Conservation (phyloP, 176 grass and related monocot species). For the Aegilops bicornis region DNA sequence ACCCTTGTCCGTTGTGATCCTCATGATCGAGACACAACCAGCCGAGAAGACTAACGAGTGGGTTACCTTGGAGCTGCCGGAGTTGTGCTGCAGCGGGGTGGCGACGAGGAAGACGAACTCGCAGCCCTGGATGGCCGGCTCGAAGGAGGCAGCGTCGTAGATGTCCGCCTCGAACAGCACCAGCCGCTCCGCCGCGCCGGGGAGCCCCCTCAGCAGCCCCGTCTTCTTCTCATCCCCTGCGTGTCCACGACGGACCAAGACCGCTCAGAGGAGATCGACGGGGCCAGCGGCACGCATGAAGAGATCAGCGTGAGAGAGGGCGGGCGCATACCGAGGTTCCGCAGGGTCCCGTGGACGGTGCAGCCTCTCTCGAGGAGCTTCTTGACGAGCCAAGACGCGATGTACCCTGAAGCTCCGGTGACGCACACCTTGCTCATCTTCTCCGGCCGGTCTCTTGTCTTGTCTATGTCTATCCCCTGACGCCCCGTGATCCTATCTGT, state of each 20-base stretch:
- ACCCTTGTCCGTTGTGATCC: too few relatives aligned
- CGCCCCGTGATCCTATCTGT: too few relatives aligned
- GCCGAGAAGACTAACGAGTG: too few relatives aligned
- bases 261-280: not conserved
- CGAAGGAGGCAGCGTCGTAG: conserved; percentile 52
- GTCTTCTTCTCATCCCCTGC: conserved; percentile 52
- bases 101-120: conserved; percentile 58
- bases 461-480: too few relatives aligned
- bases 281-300: not conserved
- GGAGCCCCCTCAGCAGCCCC: conserved; percentile 36
- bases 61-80: conserved; percentile 38
- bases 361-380: conserved; percentile 29
- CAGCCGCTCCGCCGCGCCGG: conserved; percentile 46
- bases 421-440: conserved; percentile 18
- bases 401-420: conserved; percentile 29
- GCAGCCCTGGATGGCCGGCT: conserved; percentile 52
- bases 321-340: conserved; percentile 8
- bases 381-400: conserved; percentile 31
- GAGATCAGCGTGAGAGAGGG: not conserved
- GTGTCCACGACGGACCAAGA: not conserved
- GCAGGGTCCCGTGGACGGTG: conserved; percentile 20
- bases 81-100: conserved; percentile 32
- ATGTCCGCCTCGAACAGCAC: conserved; percentile 59
- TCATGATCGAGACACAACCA: too few relatives aligned
- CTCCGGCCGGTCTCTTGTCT: not conserved